Conservation (phyloP, 805 yeast genomes). For the Kuraishia hungarica region DNA sequence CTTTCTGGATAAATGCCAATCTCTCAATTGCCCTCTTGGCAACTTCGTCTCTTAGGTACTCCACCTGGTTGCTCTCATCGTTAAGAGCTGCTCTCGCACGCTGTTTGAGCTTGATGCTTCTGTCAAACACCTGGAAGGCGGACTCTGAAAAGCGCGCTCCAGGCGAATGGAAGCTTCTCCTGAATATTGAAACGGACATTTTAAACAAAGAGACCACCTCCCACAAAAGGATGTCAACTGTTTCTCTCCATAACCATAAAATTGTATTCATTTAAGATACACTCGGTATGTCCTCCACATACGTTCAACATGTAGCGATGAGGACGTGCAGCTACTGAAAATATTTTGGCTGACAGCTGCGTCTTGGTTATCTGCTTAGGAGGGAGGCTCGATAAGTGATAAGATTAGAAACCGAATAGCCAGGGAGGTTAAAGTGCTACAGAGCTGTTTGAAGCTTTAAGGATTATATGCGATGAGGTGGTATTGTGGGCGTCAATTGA, state of each 20-base stretch:
- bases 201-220: background rate
- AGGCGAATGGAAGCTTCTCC: background rate
- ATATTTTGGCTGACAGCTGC: background rate
- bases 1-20: conserved; percentile 60
- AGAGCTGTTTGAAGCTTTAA: too few species aligned
- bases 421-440: background rate
- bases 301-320: background rate
- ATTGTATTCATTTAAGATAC: background rate
- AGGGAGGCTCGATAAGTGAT: background rate
- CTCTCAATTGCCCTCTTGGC: conserved; percentile 69
- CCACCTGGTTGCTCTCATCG: conserved; percentile 44
- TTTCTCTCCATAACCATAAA: background rate
- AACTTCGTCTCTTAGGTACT: conserved; percentile 68
- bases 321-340: background rate
- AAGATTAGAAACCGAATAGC: background rate
- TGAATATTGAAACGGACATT: background rate
- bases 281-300: background rate
- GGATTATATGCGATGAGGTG: background rate
- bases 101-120: conserved; percentile 54
- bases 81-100: conserved; percentile 40
- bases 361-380: background rate
- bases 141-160: background rate
- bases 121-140: conserved; percentile 44
- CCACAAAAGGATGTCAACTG: background rate
- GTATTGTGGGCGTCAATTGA: background rate